Conservation (phyloP, 2,329 filamentous ascomycete species). For the Raffaelea arxii region DNA sequence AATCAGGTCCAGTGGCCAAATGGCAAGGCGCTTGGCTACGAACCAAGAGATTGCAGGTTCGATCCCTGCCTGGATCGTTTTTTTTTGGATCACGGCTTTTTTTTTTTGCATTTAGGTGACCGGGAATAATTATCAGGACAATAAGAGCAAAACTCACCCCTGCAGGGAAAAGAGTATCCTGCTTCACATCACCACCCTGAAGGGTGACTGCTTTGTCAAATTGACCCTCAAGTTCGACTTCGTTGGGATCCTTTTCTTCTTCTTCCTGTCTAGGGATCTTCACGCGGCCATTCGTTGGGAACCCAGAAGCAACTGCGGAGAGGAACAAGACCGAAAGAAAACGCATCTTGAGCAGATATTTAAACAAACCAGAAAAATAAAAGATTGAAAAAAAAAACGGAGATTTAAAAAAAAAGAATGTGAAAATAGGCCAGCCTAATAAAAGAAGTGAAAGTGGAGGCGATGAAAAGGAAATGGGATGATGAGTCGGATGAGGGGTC, state of each 20-base stretch:
- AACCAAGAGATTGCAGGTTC: conserved; percentile 28
- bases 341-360: background rate
- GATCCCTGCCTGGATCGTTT: conserved; percentile 21
- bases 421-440: background rate
- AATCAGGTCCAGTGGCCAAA: conserved; percentile 18
- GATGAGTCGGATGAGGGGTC: background rate
- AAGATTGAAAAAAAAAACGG: background rate
- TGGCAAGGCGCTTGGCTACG: conserved; percentile 27
- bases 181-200: conserved; percentile 21
- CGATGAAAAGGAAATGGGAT: background rate
- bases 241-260: conserved; percentile 12
- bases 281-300: background rate
- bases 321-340: background rate
- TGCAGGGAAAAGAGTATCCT: conserved; percentile 22
- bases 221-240: conserved; percentile 20
- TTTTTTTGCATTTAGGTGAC: background rate
- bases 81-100: background rate
- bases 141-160: conserved; percentile 18
- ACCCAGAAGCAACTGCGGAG: background rate
- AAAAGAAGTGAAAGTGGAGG: background rate
- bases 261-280: background rate
- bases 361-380: background rate
- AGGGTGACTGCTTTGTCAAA: conserved; percentile 21
- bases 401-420: background rate
- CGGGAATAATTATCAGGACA: background rate